Evolutionary conservation across 2,329 filamentous ascomycete species (phyloP), one percentile per base, ranked within the genome.

Genomic region (Monosporascus sp.): DNA sequence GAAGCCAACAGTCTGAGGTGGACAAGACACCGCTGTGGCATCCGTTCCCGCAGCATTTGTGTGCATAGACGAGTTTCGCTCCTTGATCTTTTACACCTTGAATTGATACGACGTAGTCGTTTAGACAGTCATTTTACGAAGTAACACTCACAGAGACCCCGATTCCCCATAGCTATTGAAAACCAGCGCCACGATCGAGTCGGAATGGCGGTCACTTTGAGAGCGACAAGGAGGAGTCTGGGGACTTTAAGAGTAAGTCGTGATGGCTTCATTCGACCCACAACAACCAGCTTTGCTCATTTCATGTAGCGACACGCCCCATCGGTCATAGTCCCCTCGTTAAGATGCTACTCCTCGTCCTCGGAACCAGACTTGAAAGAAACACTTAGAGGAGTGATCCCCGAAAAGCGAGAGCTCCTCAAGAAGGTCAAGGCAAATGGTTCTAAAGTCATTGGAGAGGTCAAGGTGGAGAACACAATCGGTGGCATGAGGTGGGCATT

Each of bases 381-480:
- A 50, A 90, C 90, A 15, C 84, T 99, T 61, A 88, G 85, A 65
- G 83, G 86, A 62, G 83, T 85, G 54, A 96, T 99, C 63, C 94
- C 94, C 36, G 90, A 86, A 57, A 97, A 97, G 78, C 86, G 92
- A 50, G 93, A 96, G 72, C 86, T 97, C 20, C 77, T 97, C 65
- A 94, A 96, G 75, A 89, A 92, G 73, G 89, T 97, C 76, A 97
- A 97, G 78, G 83, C 87, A 54, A 85, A 93, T 70, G 81, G 83
- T 50, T 83, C 86, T 65, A 94, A 92, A 73, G 85, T 86, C 55
- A 86, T 97, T 65, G 93, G 93, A 53, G 89, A 96, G 65, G 86
- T 97, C 73, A 96, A 93, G 79, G 84, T 97, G 46, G 89, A 93
- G 74, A 96, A 94, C 74, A 90, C 90, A 22, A 84, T 97, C 63